Conservation (phyloP, 1,284 basidiomycete genomes). For the Ustilago crameri region DNA sequence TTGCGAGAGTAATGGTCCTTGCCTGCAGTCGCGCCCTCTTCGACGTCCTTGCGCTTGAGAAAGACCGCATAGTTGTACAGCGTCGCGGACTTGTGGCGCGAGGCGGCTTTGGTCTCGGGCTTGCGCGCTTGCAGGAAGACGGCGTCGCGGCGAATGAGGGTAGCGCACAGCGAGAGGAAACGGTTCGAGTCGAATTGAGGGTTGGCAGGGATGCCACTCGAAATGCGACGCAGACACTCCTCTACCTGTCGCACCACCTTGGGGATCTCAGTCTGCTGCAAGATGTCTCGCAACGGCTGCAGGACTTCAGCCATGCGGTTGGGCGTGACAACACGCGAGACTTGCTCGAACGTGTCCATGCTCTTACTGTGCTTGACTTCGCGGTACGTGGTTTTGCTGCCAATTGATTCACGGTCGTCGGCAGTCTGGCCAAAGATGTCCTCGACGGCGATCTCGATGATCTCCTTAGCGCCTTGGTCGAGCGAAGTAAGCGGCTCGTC, state of each 20-base stretch:
- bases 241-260: conserved; percentile 89
- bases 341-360: conserved; percentile 66
- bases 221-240: conserved; percentile 84
- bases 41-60: conserved; percentile 60
- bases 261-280: conserved; percentile 84
- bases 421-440: conserved; percentile 95
- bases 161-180: conserved; percentile 85
- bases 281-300: conserved; percentile 82
- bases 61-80: conserved; percentile 47
- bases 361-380: conserved; percentile 67
- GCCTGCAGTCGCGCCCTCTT: conserved; percentile 56
- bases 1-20: conserved; percentile 68
- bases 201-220: conserved; percentile 87
- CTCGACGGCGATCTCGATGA: conserved; percentile 85
- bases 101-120: conserved; percentile 32
- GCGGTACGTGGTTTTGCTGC: conserved; percentile 83
- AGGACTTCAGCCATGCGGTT: conserved; percentile 79
- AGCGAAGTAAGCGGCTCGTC: conserved; percentile 72
- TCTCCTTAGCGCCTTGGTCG: conserved; percentile 79
- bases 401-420: conserved; percentile 87
- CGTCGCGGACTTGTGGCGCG: conserved; percentile 27
- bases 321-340: conserved; percentile 57
- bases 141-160: conserved; percentile 89
- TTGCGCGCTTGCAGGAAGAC: conserved; percentile 49
- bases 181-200: conserved; percentile 77